phyloP scores from a whole-genome alignment of 345 rosid genomes.

The Theobroma cacao region DNA sequence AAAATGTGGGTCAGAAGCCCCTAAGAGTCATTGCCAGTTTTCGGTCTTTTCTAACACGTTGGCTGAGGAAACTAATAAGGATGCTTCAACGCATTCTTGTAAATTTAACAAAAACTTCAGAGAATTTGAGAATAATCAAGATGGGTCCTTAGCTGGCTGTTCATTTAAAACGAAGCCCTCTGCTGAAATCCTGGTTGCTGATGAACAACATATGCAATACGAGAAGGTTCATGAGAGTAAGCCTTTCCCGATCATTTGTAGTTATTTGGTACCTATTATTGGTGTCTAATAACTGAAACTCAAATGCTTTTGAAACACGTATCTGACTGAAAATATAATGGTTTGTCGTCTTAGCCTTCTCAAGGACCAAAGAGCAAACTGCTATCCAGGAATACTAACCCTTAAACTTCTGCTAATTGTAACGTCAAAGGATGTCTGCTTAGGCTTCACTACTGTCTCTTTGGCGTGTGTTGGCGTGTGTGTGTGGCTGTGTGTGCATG shows the following conservation, averaged over 20 bases:
- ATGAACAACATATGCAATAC: background rate
- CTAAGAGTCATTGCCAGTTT: background rate
- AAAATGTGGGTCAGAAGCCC: background rate
- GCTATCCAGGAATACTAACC: background rate
- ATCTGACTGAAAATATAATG: background rate
- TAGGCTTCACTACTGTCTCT: background rate
- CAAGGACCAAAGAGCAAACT: background rate
- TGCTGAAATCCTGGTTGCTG: background rate
- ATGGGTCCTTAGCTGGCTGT: background rate
- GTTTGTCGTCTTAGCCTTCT: background rate
- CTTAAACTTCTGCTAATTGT: background rate
- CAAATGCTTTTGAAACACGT: background rate
- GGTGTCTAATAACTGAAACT: background rate
- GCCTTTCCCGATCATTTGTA: background rate
- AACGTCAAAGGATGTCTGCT: background rate
- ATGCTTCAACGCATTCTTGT: background rate
- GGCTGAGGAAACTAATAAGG: background rate
- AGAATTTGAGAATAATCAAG: slow-evolving; percentile 2
- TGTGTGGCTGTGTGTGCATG: too few relatives aligned
- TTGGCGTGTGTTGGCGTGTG: background rate
- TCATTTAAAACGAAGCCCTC: slow-evolving; percentile 6
- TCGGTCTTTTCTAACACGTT: background rate
- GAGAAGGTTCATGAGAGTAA: background rate
- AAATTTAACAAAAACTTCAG: background rate
- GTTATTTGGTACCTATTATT: background rate